Conservation (phyloP, 116 monocot genomes). For the Phalaenopsis hybrid region DNA sequence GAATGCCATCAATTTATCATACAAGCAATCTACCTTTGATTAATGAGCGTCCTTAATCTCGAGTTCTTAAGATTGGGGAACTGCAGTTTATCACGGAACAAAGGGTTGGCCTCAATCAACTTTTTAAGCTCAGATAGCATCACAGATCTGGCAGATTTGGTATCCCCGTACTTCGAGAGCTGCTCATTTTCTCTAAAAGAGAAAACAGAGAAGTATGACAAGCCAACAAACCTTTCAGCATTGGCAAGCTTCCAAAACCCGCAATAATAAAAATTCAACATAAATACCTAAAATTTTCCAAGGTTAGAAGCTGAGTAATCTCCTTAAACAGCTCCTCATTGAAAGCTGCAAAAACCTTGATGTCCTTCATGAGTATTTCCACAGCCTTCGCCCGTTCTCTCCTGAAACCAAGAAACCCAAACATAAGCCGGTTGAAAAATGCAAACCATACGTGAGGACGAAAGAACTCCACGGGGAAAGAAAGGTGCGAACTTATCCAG, state of each 20-base stretch:
- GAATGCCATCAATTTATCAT: background rate
- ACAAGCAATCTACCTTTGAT: constrained; percentile 53
- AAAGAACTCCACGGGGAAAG: background rate
- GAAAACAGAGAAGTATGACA: background rate
- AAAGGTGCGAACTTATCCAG: constrained; percentile 44
- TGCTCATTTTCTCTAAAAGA: constrained; percentile 72
- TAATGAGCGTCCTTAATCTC: constrained; percentile 62
- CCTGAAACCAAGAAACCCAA: constrained; percentile 21
- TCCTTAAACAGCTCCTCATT: constrained; percentile 78
- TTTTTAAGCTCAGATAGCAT: constrained; percentile 78
- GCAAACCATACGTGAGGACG: background rate
- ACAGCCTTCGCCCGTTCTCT: constrained; percentile 70
- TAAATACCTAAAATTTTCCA: constrained; percentile 68
- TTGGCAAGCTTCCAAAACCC: background rate
- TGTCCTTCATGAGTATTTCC: constrained; percentile 73
- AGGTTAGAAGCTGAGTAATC: constrained; percentile 70
- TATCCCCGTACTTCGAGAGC: constrained; percentile 72
- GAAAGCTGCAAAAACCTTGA: constrained; percentile 72
- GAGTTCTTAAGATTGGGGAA: constrained; percentile 64
- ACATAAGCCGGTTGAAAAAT: background rate
- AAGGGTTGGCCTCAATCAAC: constrained; percentile 75
- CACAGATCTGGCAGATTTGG: constrained; percentile 60
- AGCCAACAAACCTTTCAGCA: background rate
- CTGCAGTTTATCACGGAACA: constrained; percentile 59
- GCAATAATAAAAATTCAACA: background rate